Conservation (phyloP, 768 basidiomycete species). For the Astraeus odoratus region DNA sequence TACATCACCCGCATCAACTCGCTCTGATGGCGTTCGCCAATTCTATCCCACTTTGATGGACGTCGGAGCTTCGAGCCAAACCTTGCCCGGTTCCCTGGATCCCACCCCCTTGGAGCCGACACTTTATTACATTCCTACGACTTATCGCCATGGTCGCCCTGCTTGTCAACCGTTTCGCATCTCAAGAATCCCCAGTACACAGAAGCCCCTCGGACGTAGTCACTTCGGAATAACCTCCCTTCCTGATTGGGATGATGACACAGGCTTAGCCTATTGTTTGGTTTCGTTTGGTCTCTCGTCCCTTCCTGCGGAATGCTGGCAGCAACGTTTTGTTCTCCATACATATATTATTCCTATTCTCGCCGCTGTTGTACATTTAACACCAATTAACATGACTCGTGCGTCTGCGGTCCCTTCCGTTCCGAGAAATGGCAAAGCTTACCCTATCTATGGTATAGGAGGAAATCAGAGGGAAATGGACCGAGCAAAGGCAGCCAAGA, state of each 20-base stretch:
- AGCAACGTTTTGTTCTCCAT: no score
- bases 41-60: background rate
- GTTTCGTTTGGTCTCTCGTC: conserved; percentile 16
- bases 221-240: no score
- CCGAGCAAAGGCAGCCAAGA: conserved; percentile 70
- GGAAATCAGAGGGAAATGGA: conserved; percentile 80
- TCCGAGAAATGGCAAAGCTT: background rate
- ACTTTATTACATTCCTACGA: background rate
- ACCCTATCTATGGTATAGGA: conserved; percentile 46
- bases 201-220: no score
- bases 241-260: conserved; percentile 1
- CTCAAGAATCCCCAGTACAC: background rate
- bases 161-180: background rate
- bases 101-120: no score
- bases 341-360: no score
- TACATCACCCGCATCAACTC: background rate
- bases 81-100: no score
- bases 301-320: no score
- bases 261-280: conserved; percentile 17
- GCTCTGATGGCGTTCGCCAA: background rate
- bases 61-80: no score
- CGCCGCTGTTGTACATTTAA: conserved; percentile 1
- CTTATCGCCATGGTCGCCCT: background rate
- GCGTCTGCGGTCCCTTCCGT: conserved; percentile 22
- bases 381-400: conserved; percentile 44